Evolutionary conservation across 2,329 filamentous ascomycete genomes (phyloP), one percentile per base, ranked within the genome.

Genomic region (Aureobasidium lini): DNA sequence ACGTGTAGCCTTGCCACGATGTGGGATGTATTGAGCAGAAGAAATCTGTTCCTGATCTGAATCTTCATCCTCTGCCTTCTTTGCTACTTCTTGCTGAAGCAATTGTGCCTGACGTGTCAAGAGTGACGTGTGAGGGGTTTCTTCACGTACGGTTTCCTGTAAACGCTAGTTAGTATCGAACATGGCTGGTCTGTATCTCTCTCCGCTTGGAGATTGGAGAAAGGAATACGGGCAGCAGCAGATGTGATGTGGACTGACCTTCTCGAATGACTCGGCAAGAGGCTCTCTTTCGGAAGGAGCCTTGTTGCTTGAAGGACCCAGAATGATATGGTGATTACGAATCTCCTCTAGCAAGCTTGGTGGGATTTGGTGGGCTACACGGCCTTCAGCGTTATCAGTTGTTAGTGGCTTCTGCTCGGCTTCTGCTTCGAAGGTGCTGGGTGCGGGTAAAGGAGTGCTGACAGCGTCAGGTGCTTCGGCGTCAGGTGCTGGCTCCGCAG

Each of bases 11-110:
- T 59, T 59, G 37, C 57, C 57, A 59, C 89, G 85, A 75, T 93
- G 89, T 43, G 89, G 89, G 49, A 91, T 79, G 70, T 94, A 94
- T 42, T 91, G 80, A 28, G 89, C 89, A 34, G 88, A 93, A n/a
- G 88, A 90, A 63, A 94, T 91, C 72, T 93, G 89, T 71, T 94
- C 89, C 70, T 89, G 85, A 60, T 89, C 87, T 13, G 88, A 91
- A 36, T 83, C 81, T n/a, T 83, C 79, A 49, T 81, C 81, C 36
- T 80, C 80, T 29, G 74, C 73, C 65, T 63, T 53, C 59, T 53
- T 60, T 58, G 61, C 46, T 10, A 64, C 61, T 32, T 60, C 52
- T 32, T 63, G 60, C 23, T 59, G 60, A 18, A 48, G 43, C 42
- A 62, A 32, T 31, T 52, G 47, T 16, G 57, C 57, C 48, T 59